phyloP scores from a whole-genome alignment of 2,329 filamentous ascomycete genomes.

The Pleoardoris graminearum region DNA sequence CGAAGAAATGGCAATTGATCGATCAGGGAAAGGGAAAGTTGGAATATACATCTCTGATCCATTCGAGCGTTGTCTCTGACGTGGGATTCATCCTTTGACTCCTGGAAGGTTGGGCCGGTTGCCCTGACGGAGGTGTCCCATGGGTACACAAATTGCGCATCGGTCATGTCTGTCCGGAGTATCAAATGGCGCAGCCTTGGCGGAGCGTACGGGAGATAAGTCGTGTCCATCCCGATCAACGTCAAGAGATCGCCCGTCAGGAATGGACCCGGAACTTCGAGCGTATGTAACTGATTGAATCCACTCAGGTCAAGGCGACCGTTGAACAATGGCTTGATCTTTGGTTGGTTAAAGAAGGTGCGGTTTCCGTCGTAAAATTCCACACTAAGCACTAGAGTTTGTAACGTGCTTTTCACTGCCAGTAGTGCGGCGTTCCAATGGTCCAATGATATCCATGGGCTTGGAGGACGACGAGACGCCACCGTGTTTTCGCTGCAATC shows the following conservation, averaged over 20 bases:
- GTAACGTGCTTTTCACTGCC: constrained; percentile 15
- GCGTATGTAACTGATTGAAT: constrained; percentile 25
- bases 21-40: constrained; percentile 23
- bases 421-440: constrained; percentile 22
- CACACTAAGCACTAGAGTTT: constrained; percentile 24
- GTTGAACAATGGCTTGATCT: constrained; percentile 15
- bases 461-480: no score
- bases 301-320: constrained; percentile 29
- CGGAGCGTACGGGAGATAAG: constrained; percentile 21
- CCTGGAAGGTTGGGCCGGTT: constrained; percentile 9
- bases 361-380: constrained; percentile 25
- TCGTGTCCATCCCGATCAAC: constrained; percentile 24
- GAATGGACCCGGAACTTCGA: constrained; percentile 31
- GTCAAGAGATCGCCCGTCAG: constrained; percentile 30
- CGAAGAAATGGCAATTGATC: constrained; percentile 22
- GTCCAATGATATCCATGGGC: constrained; percentile 18
- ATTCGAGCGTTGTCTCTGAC: constrained; percentile 25
- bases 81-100: constrained; percentile 7
- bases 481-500: constrained; percentile 11
- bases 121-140: constrained; percentile 21
- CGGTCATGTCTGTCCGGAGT: constrained; percentile 30
- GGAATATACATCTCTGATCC: constrained; percentile 31
- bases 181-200: constrained; percentile 28
- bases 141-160: constrained; percentile 25
- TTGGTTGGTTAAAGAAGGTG: constrained; percentile 28